Evolutionary conservation across 257 asterid genomes (phyloP).

Genomic region (Solanum pennellii): DNA sequence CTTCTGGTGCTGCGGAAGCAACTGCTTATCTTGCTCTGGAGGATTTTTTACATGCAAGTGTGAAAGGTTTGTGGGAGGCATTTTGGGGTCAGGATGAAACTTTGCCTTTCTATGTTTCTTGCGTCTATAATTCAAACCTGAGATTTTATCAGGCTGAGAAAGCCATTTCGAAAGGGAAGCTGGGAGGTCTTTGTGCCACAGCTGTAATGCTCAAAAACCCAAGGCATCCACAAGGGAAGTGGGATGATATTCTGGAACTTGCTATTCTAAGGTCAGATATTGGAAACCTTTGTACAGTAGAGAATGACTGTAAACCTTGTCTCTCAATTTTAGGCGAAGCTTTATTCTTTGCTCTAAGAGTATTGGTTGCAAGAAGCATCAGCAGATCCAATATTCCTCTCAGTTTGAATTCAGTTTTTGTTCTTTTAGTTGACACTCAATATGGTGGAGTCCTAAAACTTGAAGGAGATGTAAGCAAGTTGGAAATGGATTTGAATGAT

Average conservation of each 20-base stretch:
- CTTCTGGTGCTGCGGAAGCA: slow-evolving; percentile 54
- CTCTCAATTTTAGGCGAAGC: slow-evolving; percentile 55
- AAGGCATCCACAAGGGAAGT: slow-evolving; percentile 92
- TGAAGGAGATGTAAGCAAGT: slow-evolving; percentile 79
- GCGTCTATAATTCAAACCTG: slow-evolving; percentile 46
- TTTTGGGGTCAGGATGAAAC: slow-evolving; percentile 72
- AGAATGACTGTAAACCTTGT: slow-evolving; percentile 35
- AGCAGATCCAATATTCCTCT: slow-evolving; percentile 73
- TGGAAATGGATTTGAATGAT: slow-evolving; percentile 56
- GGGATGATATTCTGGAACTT: slow-evolving; percentile 89
- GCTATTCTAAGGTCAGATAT: slow-evolving; percentile 68
- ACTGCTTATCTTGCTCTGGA: slow-evolving; percentile 88
- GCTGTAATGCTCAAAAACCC: slow-evolving; percentile 91
- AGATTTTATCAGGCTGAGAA: slow-evolving; percentile 80
- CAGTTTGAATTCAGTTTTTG: slow-evolving; percentile 55
- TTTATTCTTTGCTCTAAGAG: slow-evolving; percentile 74
- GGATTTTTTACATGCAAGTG: slow-evolving; percentile 81
- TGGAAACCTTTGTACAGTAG: slow-evolving; percentile 32
- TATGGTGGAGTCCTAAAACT: slow-evolving; percentile 79
- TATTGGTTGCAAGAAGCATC: slow-evolving; percentile 75
- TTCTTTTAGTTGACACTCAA: slow-evolving; percentile 78
- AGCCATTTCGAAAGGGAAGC: slow-evolving; percentile 74
- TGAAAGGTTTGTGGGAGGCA: slow-evolving; percentile 79
- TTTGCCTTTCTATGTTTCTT: slow-evolving; percentile 76
- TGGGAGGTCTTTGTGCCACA: slow-evolving; percentile 72